Evolutionary conservation across 2,329 filamentous ascomycete species (phyloP), one percentile per base, ranked within the genome.

Genomic region (Elsinoe perseae): DNA sequence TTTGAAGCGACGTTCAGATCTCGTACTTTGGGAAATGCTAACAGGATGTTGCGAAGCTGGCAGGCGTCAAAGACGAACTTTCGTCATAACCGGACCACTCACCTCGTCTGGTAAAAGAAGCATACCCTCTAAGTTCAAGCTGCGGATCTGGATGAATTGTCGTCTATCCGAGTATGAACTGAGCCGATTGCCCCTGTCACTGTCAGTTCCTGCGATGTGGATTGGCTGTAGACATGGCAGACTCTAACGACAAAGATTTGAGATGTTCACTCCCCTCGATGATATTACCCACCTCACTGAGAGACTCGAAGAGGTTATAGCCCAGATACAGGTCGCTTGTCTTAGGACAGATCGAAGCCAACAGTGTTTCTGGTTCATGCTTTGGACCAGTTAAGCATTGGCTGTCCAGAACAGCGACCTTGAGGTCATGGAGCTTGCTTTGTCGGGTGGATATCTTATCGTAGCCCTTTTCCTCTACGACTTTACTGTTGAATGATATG

Each of bases 401-500:
- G 12, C 86, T 84, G 71, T 97, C 91, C 6, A 98, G 76, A 36
- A 97, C 82, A 50, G 95, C 84, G 56, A 91, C 84, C 62, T 80
- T 85, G 58, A 97, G 78, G 64, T 93, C 87, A 56, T 85, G 76
- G 28, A 97, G 76, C 66, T 86, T 77, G 63, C 90, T 86, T 65
- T 95, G 84, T 70, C 91, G 83, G 62, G 80, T 80, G 42, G 86
- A 82, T 62, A 96, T 89, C 76, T 96, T 96, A 63, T 95, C 90
- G 64, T 97, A 97, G 27, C 93, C 93, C 30, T 97, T 82, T 72
- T 97, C 92, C 72, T 97, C 87, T 4, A 89, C 92, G 16, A 91
- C 80, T 72, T 97, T 97, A 34, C 80, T 77, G 71, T 87, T 73
- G 76, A 95, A 78, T 77, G 85, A 73, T 60, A 95, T 86, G 50